These are phyloP conservation scores for Fusarium caatingaense DNA, from an alignment of 2,329 filamentous ascomycete species.

Conservation along the genomic window DNA sequence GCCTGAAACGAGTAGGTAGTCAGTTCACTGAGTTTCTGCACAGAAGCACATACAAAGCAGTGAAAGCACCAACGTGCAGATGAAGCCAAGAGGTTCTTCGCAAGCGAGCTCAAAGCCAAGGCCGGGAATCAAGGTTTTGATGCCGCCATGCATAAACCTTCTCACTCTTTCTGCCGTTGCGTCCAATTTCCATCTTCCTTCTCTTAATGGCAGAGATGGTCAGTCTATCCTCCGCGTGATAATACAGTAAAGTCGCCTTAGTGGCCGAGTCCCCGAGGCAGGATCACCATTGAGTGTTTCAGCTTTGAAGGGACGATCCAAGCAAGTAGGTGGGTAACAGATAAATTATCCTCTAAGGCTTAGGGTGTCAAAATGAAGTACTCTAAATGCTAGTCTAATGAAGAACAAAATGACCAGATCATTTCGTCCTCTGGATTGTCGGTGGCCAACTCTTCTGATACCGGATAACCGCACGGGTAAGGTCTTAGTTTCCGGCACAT, in stretches of 20 bases:
- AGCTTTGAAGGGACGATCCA: constrained; percentile 10
- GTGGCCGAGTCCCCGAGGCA: background rate
- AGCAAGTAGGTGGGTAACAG: background rate
- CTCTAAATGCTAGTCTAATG: background rate
- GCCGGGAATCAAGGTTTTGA: constrained; percentile 12
- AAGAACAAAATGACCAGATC: background rate
- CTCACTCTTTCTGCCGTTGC: background rate
- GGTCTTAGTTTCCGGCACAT: background rate
- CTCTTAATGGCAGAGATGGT: background rate
- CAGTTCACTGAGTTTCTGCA: background rate
- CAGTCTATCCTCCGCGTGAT: constrained; percentile 18
- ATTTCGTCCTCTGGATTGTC: background rate
- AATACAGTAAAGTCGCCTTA: constrained; percentile 16
- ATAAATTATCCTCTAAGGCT: background rate
- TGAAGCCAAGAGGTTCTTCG: constrained; percentile 7
- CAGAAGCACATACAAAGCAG: background rate
- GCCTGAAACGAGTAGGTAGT: background rate
- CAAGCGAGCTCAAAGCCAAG: constrained; percentile 20
- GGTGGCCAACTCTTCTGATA: background rate
- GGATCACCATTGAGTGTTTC: constrained; percentile 22
- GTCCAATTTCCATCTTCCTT: background rate
- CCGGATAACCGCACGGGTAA: background rate
- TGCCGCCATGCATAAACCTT: background rate
- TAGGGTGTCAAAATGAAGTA: background rate
- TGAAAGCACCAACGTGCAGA: background rate